A percentile compares a stretch with the other conserved stretches of the same genome.
These are phyloP conservation scores for Coemansia sp. DNA, from an alignment of 192 early-diverging fungal species.

Conservation along the genomic window DNA sequence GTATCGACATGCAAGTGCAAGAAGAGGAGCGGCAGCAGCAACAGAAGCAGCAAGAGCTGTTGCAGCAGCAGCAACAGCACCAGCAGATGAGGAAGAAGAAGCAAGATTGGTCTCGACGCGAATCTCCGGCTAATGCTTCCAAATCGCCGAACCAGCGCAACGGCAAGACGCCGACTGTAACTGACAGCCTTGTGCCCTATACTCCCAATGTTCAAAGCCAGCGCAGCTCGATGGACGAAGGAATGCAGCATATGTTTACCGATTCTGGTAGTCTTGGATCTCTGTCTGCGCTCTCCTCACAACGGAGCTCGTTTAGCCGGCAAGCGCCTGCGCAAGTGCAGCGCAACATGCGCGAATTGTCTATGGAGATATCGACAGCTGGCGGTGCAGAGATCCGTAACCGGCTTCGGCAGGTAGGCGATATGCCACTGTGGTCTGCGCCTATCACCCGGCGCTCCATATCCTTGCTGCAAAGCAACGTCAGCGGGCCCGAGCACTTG, in stretches of 20 bases:
- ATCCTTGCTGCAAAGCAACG: conserved; percentile 35
- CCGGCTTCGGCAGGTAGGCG: conserved; percentile 20
- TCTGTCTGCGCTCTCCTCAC: conserved; percentile 31
- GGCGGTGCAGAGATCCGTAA: conserved; percentile 22
- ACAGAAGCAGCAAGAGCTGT: conserved; percentile 20
- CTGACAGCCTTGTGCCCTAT: conserved; percentile 15
- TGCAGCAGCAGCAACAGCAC: conserved; percentile 15
- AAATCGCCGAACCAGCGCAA: conserved; percentile 25
- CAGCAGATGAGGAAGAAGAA: conserved; percentile 21
- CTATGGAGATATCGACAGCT: conserved; percentile 23
- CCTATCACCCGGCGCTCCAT: conserved; percentile 39
- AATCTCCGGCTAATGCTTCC: conserved; percentile 7
- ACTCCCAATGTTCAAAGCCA: conserved; percentile 10
- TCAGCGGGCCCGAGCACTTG: conserved; percentile 19
- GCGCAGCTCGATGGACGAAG: conserved; percentile 43
- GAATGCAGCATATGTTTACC: conserved; percentile 17
- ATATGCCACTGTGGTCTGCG: conserved; percentile 32
- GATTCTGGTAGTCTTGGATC: conserved; percentile 24
- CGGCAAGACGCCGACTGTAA: conserved; percentile 13
- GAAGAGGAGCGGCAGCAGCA: conserved; percentile 34
- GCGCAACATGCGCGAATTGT: conserved; percentile 35
- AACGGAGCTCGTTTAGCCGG: conserved; percentile 32
- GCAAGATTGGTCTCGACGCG: conserved; percentile 30
- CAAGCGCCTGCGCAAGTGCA: conserved; percentile 16
- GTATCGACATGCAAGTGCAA: conserved; percentile 50